Percentiles rank a stretch among this genome's conserved stretches.
These are phyloP conservation scores for Rhizophora apiculata DNA, from an alignment of 345 rosid species.

Conservation along the genomic window DNA sequence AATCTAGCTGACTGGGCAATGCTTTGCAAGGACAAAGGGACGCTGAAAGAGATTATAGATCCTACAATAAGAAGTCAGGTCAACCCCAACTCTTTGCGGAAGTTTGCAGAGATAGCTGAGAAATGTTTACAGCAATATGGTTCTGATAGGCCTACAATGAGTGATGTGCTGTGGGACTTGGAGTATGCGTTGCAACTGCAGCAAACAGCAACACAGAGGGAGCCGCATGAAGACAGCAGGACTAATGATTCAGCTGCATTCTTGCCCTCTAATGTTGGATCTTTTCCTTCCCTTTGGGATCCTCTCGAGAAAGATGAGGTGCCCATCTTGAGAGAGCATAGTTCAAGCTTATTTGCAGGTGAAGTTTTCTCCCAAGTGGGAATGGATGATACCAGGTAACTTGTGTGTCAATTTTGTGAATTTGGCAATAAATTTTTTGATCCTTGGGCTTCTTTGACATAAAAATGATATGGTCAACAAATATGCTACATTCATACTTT, in stretches of 20 bases:
- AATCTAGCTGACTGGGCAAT: too few species aligned
- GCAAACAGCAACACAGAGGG: slow-evolving; percentile 16
- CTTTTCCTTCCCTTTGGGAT: slow-evolving; percentile 22
- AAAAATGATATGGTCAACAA: too few species aligned
- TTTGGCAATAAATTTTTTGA: background rate
- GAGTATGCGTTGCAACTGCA: slow-evolving; percentile 45
- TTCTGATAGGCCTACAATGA: slow-evolving; percentile 51
- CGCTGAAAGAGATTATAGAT: slow-evolving; percentile 42
- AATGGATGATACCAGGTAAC: slow-evolving; percentile 26
- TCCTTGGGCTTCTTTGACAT: too few species aligned
- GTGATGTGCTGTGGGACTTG: slow-evolving; percentile 53
- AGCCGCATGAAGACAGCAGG: slow-evolving; percentile 26
- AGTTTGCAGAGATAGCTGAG: slow-evolving; percentile 44
- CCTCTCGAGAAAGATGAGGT: slow-evolving; percentile 13
- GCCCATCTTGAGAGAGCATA: slow-evolving; percentile 4
- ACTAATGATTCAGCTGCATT: slow-evolving; percentile 22
- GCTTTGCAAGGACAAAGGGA: slow-evolving; percentile 16
- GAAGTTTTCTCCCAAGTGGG: slow-evolving; percentile 32
- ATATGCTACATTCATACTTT: too few species aligned
- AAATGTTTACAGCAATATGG: slow-evolving; percentile 58
- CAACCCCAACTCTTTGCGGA: slow-evolving; percentile 41
- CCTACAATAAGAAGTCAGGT: slow-evolving; percentile 32
- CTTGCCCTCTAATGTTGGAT: slow-evolving; percentile 7
- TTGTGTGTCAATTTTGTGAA: background rate
- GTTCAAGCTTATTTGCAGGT: background rate